These are phyloP conservation scores for Cryphonectria parasitica DNA, from an alignment of 2,329 filamentous ascomycete genomes.

Conservation along the genomic window DNA sequence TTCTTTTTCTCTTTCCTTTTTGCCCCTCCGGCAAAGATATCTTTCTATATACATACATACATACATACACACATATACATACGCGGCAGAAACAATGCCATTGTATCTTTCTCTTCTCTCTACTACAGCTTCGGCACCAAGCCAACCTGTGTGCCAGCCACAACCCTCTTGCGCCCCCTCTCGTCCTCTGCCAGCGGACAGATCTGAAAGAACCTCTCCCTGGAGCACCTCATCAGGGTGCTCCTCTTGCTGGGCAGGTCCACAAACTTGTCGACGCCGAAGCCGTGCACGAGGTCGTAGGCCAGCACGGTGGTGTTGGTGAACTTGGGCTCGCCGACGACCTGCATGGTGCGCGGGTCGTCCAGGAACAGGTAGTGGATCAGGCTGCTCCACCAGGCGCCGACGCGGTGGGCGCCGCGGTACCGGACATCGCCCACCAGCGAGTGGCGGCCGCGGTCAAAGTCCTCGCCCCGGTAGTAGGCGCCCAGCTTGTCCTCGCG, in stretches of 20 bases:
- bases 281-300: conserved; percentile 76
- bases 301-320: conserved; percentile 71
- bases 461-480: conserved; percentile 60
- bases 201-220: conserved; percentile 72
- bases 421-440: conserved; percentile 63
- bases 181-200: conserved; percentile 56
- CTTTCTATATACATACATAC: too few relatives aligned
- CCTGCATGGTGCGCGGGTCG: conserved; percentile 59
- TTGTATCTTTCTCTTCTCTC: neutral
- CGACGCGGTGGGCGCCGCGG: conserved; percentile 63
- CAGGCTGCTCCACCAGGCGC: conserved; percentile 64
- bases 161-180: conserved; percentile 52
- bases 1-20: too few relatives aligned
- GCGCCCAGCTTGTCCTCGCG: conserved; percentile 60
- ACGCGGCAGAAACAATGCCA: neutral
- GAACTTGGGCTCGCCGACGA: conserved; percentile 73
- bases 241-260: conserved; percentile 75
- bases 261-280: conserved; percentile 72
- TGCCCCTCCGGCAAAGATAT: too few relatives aligned
- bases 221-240: conserved; percentile 65
- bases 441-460: conserved; percentile 62
- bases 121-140: conserved; percentile 60
- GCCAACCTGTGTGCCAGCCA: conserved; percentile 57
- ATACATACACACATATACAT: too few relatives aligned
- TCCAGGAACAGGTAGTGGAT: conserved; percentile 68